These are phyloP conservation scores for Vararia minispora DNA, from an alignment of 768 basidiomycete genomes.

Conservation along the genomic window DNA sequence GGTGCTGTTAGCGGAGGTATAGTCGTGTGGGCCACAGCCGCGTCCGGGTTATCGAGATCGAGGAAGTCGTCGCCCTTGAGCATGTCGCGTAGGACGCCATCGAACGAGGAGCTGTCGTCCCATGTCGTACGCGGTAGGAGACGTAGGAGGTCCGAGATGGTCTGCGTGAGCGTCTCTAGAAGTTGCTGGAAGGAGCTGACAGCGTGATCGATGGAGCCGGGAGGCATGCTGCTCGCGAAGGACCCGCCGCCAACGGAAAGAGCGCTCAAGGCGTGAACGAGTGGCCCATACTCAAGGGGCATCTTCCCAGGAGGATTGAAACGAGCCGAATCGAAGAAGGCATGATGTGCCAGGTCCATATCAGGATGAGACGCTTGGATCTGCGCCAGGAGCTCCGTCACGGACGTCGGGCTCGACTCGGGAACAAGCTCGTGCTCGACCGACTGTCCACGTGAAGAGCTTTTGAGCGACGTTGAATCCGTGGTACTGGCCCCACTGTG, in stretches of 20 bases:
- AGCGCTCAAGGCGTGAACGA: slow-evolving; percentile 79
- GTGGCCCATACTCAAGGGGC: slow-evolving; percentile 74
- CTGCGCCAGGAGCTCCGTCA: slow-evolving; percentile 59
- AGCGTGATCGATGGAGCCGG: slow-evolving; percentile 83
- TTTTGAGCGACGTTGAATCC: slow-evolving; percentile 41
- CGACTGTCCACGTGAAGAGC: slow-evolving; percentile 51
- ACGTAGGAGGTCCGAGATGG: slow-evolving; percentile 77
- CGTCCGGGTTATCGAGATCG: slow-evolving; percentile 61
- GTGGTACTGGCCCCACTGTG: slow-evolving; percentile 20
- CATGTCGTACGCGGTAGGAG: slow-evolving; percentile 81
- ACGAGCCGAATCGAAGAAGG: slow-evolving; percentile 65
- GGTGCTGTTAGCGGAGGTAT: no score
- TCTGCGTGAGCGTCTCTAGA: slow-evolving; percentile 80
- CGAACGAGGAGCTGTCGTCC: slow-evolving; percentile 86
- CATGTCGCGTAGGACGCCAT: slow-evolving; percentile 80
- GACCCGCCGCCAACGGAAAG: slow-evolving; percentile 79
- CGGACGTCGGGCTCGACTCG: slow-evolving; percentile 36
- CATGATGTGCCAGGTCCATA: slow-evolving; percentile 57
- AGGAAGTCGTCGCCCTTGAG: slow-evolving; percentile 81
- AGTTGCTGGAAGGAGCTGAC: slow-evolving; percentile 86
- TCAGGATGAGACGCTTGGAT: slow-evolving; percentile 48
- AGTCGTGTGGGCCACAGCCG: slow-evolving; percentile 49
- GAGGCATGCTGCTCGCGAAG: slow-evolving; percentile 74
- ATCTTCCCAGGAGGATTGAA: slow-evolving; percentile 69
- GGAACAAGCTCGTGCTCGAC: slow-evolving; percentile 35